A percentile compares a stretch with the other conserved stretches of the same genome.
Conservation (phyloP, 352 stramenopile genomes). For the Globisporangium cystogenes region DNA sequence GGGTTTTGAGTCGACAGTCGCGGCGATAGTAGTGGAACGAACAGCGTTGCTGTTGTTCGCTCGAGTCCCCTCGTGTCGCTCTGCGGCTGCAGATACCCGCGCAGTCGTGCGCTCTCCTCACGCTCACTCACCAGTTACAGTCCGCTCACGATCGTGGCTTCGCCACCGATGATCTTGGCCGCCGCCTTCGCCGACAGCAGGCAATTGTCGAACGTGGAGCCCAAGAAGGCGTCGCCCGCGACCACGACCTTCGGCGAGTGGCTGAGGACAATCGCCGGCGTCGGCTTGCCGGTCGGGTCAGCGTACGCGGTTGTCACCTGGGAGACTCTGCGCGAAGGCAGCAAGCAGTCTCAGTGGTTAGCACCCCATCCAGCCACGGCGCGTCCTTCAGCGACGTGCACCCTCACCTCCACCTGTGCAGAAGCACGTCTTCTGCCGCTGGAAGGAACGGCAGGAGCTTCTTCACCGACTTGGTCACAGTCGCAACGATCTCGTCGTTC, state of each 20-base stretch:
- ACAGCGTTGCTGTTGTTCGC: not conserved
- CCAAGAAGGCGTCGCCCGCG: constrained; percentile 59
- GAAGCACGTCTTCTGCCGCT: constrained; percentile 28
- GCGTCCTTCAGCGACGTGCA: not conserved
- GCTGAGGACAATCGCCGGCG: constrained; percentile 33
- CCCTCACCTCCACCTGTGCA: constrained; percentile 64
- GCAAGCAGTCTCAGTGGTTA: not conserved
- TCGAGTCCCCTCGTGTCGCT: too few species aligned
- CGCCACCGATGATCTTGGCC: constrained; percentile 16
- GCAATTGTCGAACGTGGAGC: constrained; percentile 71
- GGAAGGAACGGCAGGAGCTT: constrained; percentile 56
- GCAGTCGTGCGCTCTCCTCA: not conserved
- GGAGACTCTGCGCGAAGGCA: constrained; percentile 37
- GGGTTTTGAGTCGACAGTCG: constrained; percentile 6
- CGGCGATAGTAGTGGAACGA: not conserved
- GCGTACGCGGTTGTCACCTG: constrained; percentile 48
- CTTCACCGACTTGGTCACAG: constrained; percentile 40
- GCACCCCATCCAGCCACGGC: too few species aligned
- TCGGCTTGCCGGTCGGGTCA: constrained; percentile 12
- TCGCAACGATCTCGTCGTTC: constrained; percentile 48
- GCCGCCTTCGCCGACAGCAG: constrained; percentile 52
- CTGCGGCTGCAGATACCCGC: too few species aligned
- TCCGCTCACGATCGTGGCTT: constrained; percentile 19
- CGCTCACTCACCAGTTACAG: constrained; percentile 18
- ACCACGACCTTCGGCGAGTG: constrained; percentile 50